These are phyloP conservation scores for Ceratocystis huliohia DNA, from an alignment of 2,329 filamentous ascomycete species.

Conservation along the genomic window DNA sequence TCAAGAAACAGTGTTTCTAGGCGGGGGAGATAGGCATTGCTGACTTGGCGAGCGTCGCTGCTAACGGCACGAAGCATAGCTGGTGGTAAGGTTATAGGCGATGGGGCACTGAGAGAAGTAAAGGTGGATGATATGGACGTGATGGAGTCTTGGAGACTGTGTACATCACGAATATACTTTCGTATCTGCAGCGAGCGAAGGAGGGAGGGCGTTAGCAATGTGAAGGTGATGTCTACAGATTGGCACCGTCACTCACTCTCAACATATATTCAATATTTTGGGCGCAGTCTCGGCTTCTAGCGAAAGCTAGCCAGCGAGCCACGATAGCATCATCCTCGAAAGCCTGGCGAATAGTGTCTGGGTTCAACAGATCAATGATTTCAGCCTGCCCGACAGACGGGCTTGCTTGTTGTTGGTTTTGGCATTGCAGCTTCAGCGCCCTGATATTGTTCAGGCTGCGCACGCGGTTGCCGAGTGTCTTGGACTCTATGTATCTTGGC, in stretches of 20 bases:
- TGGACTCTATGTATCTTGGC: background rate
- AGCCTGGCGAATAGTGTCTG: background rate
- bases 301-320: conserved; percentile 32
- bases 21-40: conserved; percentile 34
- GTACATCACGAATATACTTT: conserved; percentile 34
- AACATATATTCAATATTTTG: conserved; percentile 41
- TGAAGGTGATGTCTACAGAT: background rate
- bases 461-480: background rate
- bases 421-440: background rate
- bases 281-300: conserved; percentile 34
- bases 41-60: conserved; percentile 36
- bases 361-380: conserved; percentile 5
- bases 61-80: conserved; percentile 33
- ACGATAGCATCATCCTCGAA: conserved; percentile 4
- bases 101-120: conserved; percentile 32
- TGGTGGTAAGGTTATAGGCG: conserved; percentile 33
- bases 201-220: background rate
- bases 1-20: conserved; percentile 35
- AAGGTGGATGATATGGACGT: conserved; percentile 34
- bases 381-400: background rate
- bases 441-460: conserved; percentile 3
- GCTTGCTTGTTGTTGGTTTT: background rate
- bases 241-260: conserved; percentile 30
- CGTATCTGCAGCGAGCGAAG: conserved; percentile 27
- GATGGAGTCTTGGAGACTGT: conserved; percentile 33